Conservation (phyloP, 192 early-diverging fungal species). For the Coemansia sp. region DNA sequence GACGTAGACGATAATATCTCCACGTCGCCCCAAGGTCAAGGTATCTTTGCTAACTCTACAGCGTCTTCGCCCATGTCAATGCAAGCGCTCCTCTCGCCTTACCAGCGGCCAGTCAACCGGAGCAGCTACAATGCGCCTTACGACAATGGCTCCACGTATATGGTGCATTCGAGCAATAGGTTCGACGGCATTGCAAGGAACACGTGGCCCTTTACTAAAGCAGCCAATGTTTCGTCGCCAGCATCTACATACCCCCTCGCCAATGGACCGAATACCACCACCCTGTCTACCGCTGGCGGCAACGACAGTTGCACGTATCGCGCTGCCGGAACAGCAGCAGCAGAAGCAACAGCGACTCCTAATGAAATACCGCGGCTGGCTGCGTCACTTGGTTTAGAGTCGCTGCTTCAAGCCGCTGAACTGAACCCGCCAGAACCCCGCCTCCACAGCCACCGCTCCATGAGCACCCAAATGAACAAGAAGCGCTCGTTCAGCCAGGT, state of each 20-base stretch:
- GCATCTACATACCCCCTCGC: background rate
- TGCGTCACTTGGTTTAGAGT: constrained; percentile 31
- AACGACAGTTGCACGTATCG: background rate
- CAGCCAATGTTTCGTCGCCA: background rate
- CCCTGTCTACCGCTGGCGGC: background rate
- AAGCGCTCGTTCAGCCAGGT: constrained; percentile 27
- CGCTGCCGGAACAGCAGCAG: background rate
- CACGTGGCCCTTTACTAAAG: background rate
- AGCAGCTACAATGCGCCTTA: background rate
- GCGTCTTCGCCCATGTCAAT: constrained; percentile 9
- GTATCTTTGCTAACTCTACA: background rate
- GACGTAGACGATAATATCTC: constrained; percentile 4
- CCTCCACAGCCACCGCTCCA: constrained; percentile 8
- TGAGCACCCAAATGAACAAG: background rate
- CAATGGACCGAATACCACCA: background rate
- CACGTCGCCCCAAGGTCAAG: constrained; percentile 12
- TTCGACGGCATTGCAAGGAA: background rate
- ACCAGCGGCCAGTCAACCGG: background rate
- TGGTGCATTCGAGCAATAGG: background rate
- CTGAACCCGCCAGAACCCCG: constrained; percentile 26
- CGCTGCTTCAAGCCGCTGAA: constrained; percentile 42
- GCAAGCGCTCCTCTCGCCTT: constrained; percentile 6
- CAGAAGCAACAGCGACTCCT: too few species aligned
- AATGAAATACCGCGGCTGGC: background rate
- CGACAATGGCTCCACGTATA: constrained; percentile 1